These are phyloP conservation scores for Kwoniella shandongensis DNA, from an alignment of 768 basidiomycete genomes.

Conservation along the genomic window DNA sequence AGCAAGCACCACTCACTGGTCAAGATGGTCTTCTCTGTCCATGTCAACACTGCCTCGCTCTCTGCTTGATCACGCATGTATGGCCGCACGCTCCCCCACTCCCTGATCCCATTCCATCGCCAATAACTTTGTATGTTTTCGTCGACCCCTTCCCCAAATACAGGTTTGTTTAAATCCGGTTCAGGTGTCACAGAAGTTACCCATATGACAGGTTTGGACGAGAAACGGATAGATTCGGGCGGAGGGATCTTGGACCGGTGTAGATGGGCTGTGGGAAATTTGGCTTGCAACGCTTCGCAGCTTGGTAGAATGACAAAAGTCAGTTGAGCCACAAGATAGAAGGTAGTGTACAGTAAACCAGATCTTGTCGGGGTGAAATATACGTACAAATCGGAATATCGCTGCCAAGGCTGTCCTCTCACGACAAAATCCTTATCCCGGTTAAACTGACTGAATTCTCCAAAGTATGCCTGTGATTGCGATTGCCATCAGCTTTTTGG, in stretches of 20 bases:
- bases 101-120: conserved; percentile 79
- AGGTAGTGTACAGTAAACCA: too few relatives aligned
- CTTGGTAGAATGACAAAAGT: conserved; percentile 54
- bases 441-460: conserved; percentile 77
- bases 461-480: conserved; percentile 66
- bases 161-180: conserved; percentile 70
- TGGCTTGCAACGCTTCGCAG: conserved; percentile 87
- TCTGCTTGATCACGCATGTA: conserved; percentile 64
- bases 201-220: conserved; percentile 81
- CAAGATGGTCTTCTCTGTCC: conserved; percentile 76
- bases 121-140: conserved; percentile 78
- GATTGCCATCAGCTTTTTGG: not conserved
- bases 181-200: conserved; percentile 82
- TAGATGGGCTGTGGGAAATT: conserved; percentile 80
- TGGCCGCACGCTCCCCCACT: conserved; percentile 75
- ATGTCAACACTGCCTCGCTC: conserved; percentile 52
- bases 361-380: not conserved
- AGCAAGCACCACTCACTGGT: conserved; percentile 30
- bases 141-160: conserved; percentile 83
- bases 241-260: conserved; percentile 74
- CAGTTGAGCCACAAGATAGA: conserved; percentile 38
- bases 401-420: conserved; percentile 94
- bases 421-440: conserved; percentile 89
- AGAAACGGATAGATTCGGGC: conserved; percentile 73
- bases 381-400: conserved; percentile 56